These are phyloP conservation scores for Teratosphaeria viscida DNA, from an alignment of 2,329 filamentous ascomycete genomes.

Conservation along the genomic window DNA sequence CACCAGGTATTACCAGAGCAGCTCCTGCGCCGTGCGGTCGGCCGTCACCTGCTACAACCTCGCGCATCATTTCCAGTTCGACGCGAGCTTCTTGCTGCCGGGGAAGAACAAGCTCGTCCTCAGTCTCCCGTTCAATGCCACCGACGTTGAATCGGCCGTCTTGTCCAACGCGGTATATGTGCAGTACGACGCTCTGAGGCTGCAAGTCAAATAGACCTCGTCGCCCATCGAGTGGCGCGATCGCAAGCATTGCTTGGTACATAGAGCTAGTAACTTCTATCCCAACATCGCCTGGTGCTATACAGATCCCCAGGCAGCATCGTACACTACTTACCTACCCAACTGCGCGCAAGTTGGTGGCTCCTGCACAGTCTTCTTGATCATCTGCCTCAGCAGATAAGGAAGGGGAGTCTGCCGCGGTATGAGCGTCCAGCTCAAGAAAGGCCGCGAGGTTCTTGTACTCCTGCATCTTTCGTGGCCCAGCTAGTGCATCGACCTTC, in stretches of 20 bases:
- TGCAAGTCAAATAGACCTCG: slow-evolving; percentile 37
- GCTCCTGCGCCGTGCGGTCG: slow-evolving; percentile 51
- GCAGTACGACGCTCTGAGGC: slow-evolving; percentile 54
- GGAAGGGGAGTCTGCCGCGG: background rate
- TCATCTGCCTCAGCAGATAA: slow-evolving; percentile 24
- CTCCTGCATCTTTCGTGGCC: no score
- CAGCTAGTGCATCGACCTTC: background rate
- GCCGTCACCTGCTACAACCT: slow-evolving; percentile 53
- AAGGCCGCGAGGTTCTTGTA: no score
- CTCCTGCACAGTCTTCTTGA: slow-evolving; percentile 28
- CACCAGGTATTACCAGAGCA: slow-evolving; percentile 42
- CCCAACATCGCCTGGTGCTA: background rate
- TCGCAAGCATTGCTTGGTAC: background rate
- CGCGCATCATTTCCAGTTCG: slow-evolving; percentile 49
- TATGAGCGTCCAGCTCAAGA: background rate
- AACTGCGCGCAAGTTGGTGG: slow-evolving; percentile 9
- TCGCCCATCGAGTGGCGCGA: background rate
- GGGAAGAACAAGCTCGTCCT: slow-evolving; percentile 48
- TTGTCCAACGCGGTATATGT: slow-evolving; percentile 48
- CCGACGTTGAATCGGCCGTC: slow-evolving; percentile 48
- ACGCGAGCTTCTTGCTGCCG: slow-evolving; percentile 36
- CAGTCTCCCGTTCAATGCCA: slow-evolving; percentile 50
- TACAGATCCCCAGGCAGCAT: background rate
- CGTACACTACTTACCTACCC: background rate
- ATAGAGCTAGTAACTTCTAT: background rate